These are phyloP conservation scores for Nematodospora valgi DNA, from an alignment of 805 yeast species.

Conservation along the genomic window DNA sequence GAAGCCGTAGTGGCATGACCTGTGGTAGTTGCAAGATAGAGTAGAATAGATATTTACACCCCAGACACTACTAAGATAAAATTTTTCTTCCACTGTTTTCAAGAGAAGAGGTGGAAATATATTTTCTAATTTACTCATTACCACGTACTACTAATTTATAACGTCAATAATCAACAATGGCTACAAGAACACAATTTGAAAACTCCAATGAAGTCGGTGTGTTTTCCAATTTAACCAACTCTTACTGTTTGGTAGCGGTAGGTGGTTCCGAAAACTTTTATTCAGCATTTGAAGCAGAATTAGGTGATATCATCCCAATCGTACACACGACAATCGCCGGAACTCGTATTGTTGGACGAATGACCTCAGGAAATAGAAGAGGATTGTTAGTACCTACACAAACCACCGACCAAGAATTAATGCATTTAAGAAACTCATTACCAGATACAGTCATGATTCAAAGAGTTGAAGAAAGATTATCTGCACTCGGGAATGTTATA, in stretches of 20 bases:
- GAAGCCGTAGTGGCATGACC: too few species aligned
- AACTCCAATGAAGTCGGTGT: conserved; percentile 74
- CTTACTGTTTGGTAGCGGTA: conserved; percentile 92
- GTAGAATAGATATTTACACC: too few species aligned
- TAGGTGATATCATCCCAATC: conserved; percentile 94
- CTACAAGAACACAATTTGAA: conserved; percentile 48
- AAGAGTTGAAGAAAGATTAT: conserved; percentile 95
- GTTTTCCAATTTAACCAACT: conserved; percentile 90
- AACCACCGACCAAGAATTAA: conserved; percentile 96
- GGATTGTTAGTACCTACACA: conserved; percentile 96
- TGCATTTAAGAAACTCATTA: conserved; percentile 92
- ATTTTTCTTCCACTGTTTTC: too few species aligned
- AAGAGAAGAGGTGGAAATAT: background rate
- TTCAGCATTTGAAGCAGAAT: conserved; percentile 96
- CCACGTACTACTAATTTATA: background rate
- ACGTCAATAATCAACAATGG: conserved; percentile 31
- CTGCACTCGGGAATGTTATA: conserved; percentile 96
- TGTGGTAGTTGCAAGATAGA: too few species aligned
- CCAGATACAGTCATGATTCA: conserved; percentile 96
- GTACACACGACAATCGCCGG: conserved; percentile 98
- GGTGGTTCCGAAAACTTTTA: conserved; percentile 86
- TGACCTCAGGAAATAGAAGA: conserved; percentile 98
- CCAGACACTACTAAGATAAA: too few species aligned
- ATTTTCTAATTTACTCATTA: background rate
- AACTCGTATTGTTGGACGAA: conserved; percentile 94